A percentile compares a stretch with the other conserved stretches of the same genome.
Evolutionary conservation across 2,329 filamentous ascomycete species (phyloP).

Genomic region (Pestalotiopsis sp.): DNA sequence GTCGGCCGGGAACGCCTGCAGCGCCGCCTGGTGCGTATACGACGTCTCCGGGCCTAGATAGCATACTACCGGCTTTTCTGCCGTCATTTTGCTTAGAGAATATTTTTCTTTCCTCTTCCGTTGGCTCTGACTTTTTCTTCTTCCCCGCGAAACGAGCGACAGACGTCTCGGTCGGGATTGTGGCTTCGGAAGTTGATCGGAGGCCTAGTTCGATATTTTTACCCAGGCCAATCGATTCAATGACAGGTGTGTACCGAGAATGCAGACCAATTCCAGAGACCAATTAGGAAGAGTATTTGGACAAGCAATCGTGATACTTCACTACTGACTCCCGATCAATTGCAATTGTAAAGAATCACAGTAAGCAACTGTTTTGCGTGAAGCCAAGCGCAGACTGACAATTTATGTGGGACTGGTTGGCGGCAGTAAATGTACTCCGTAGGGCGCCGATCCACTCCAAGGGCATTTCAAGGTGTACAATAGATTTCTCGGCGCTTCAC

Average conservation of each 20-base stretch:
- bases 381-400: not conserved
- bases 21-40: slow-evolving; percentile 51
- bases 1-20: slow-evolving; percentile 47
- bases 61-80: slow-evolving; percentile 41
- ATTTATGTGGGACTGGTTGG: slow-evolving; percentile 1
- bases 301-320: too few species aligned
- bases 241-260: not conserved
- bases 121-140: not conserved
- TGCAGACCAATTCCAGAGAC: too few species aligned
- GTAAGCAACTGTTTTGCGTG: not conserved
- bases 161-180: not conserved
- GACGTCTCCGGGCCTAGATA: slow-evolving; percentile 51
- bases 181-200: not conserved
- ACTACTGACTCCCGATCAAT: not conserved
- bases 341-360: not conserved
- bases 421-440: not conserved
- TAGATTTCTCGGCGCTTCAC: too few species aligned
- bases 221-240: not conserved
- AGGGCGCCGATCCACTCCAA: not conserved
- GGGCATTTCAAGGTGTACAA: not conserved
- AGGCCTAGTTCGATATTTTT: not conserved
- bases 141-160: not conserved
- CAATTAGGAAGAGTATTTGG: too few species aligned
- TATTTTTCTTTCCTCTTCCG: not conserved
- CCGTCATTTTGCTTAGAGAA: not conserved